Evolutionary conservation across 208 protist species (phyloP), one percentile per base, ranked within the genome.

Genomic region (Trichomonas tenax): DNA sequence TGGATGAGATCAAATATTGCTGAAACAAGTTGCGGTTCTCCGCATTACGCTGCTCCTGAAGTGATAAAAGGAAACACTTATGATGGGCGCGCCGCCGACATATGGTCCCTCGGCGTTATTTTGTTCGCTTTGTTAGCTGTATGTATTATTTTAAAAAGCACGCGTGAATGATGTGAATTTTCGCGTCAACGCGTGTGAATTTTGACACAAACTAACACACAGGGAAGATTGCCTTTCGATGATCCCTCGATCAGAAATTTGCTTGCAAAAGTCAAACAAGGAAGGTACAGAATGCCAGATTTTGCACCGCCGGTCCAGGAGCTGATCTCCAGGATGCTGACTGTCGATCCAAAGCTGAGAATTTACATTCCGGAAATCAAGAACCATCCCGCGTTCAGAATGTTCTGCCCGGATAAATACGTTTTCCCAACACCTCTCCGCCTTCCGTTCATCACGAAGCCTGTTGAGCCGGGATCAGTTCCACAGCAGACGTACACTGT

Each of bases 101-200:
- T 96, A n/a, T 96, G 96, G 96, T 45, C 49, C 4, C 82, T 41
- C 72, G 96, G 96, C 49, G 82, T 96, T n/a, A 96, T 96, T 82
- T 84, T 96, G 17, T 96, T 96, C 41, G 96, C 96, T 46, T 44
- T 96, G 15, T 38, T 96, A 34, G 96, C 84, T 46, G 96, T 93
- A 93, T 93, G 86, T 93, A 38, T 93, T 93, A 38, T 93, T 93
- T 93, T 45, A 44, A 44, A 44, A 44, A 44, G 44, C 44, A 38
- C n/a, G 31, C n/a, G 11, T 82, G 21, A n/a, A 8, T n/a, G 58
- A 2, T 31, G 11, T n/a, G 26, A 72, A 72, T 72, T 72, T 72
- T 17, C 21, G 26, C 21, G 3, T 26, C 46, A 82, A 21, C 63
- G 6, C 31, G 81, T 84, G 34, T 23, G 3, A 38, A 34, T 51